Percentiles rank a stretch among this genome's conserved stretches.
Evolutionary conservation across 2,329 filamentous ascomycete species (phyloP).

Genomic region (Malbranchea cinnamomea): DNA sequence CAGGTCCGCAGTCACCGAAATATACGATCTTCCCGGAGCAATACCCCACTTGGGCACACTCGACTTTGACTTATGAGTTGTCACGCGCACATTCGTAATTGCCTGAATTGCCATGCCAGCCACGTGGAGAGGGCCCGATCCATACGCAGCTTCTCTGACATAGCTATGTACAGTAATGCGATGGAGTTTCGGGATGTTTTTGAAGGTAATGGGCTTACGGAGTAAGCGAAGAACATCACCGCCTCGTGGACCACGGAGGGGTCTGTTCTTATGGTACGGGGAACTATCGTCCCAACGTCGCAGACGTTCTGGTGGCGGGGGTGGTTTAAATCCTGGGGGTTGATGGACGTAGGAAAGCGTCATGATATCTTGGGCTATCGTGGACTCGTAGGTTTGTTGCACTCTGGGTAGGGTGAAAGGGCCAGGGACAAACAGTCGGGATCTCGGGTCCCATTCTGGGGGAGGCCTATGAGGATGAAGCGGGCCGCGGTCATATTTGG

Average conservation of each 20-base stretch:
- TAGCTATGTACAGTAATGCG: conserved; percentile 67
- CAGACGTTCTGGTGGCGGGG: conserved; percentile 48
- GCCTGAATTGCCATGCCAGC: conserved; percentile 73
- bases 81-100: conserved; percentile 63
- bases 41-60: conserved; percentile 65
- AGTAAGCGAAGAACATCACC: conserved; percentile 41
- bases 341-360: conserved; percentile 76
- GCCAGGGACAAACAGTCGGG: conserved; percentile 75
- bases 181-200: conserved; percentile 69
- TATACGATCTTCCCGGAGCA: conserved; percentile 51
- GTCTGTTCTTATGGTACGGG: conserved; percentile 87
- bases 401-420: conserved; percentile 80
- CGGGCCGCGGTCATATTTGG: conserved; percentile 87
- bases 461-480: conserved; percentile 86
- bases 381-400: conserved; percentile 78
- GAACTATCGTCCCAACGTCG: conserved; percentile 79
- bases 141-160: conserved; percentile 50
- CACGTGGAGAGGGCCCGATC: conserved; percentile 63
- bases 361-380: conserved; percentile 74
- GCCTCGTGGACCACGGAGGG: conserved; percentile 70
- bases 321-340: conserved; percentile 56
- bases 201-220: conserved; percentile 52
- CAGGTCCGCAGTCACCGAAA: conserved; percentile 61
- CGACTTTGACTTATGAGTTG: conserved; percentile 52
- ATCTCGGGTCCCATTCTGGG: conserved; percentile 69